Evolutionary conservation across 768 basidiomycete species (phyloP).

Genomic region (Clathrus columnatus): DNA sequence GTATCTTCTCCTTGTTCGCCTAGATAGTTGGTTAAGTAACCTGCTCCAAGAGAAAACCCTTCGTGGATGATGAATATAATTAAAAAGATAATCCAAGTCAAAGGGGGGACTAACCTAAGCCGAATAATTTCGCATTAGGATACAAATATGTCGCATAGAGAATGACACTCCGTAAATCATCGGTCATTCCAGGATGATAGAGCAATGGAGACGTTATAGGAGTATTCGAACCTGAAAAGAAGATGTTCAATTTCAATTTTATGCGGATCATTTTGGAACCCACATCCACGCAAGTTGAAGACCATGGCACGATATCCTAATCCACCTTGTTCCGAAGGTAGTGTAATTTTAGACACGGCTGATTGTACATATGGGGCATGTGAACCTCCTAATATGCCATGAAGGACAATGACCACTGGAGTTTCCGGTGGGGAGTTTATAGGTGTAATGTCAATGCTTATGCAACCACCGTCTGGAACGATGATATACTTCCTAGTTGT

Average conservation of each 20-base stretch:
- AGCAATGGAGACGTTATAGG: not conserved
- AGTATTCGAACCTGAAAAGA: not conserved
- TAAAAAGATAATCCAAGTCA: too few relatives aligned
- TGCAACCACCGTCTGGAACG: constrained; percentile 2
- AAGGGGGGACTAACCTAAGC: not conserved
- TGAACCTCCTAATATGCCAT: constrained; percentile 21
- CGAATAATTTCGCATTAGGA: not conserved
- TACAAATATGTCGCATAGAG: not conserved
- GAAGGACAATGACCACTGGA: constrained; percentile 15
- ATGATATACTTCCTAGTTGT: not conserved
- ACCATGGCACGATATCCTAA: constrained; percentile 17
- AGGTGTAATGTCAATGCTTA: constrained; percentile 18
- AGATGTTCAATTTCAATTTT: not conserved
- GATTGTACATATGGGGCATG: constrained; percentile 19
- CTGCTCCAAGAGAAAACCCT: constrained; percentile 1
- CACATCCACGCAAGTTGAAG: constrained; percentile 19
- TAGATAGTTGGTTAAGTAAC: constrained; percentile 1
- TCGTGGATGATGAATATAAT: not conserved
- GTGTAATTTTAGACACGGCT: constrained; percentile 11
- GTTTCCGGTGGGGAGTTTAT: constrained; percentile 11
- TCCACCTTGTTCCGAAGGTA: constrained; percentile 8
- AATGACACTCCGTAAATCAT: not conserved
- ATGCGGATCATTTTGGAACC: not conserved
- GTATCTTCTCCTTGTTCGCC: not conserved
- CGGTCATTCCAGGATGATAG: not conserved